Conservation (phyloP, 2,329 filamentous ascomycete genomes). For the Colletotrichum chlorophyti region DNA sequence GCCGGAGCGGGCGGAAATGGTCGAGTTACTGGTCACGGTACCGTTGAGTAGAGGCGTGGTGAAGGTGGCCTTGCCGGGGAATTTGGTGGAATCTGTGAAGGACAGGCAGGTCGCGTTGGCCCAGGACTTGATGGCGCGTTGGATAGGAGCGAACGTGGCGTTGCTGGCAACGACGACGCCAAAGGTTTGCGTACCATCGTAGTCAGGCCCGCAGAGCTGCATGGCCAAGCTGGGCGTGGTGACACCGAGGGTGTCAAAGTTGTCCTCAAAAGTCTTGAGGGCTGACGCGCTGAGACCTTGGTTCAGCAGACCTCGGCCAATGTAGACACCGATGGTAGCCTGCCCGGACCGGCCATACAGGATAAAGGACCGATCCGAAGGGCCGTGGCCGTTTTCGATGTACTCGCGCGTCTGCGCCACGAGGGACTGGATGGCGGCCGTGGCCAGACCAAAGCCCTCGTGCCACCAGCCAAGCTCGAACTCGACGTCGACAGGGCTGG, state of each 20-base stretch:
- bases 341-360: constrained; percentile 38
- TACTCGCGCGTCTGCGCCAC: constrained; percentile 38
- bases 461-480: constrained; percentile 39
- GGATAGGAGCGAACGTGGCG: constrained; percentile 38
- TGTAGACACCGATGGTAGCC: constrained; percentile 42
- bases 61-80: constrained; percentile 32
- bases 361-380: constrained; percentile 32
- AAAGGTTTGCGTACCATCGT: constrained; percentile 40
- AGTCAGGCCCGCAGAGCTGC: constrained; percentile 41
- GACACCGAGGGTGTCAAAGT: constrained; percentile 32
- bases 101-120: constrained; percentile 36
- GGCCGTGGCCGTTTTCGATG: constrained; percentile 33
- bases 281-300: constrained; percentile 36
- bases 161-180: constrained; percentile 41
- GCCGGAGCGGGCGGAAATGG: constrained; percentile 17
- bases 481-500: constrained; percentile 29
- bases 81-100: constrained; percentile 29
- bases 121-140: constrained; percentile 39
- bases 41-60: constrained; percentile 32
- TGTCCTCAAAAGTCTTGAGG: constrained; percentile 36
- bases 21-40: constrained; percentile 33
- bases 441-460: constrained; percentile 31
- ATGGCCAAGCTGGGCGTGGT: constrained; percentile 40
- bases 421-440: constrained; percentile 32
- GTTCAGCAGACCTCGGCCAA: constrained; percentile 40